Conservation (phyloP, 2,329 filamentous ascomycete species). For the Allantophomopsis lycopodina region DNA sequence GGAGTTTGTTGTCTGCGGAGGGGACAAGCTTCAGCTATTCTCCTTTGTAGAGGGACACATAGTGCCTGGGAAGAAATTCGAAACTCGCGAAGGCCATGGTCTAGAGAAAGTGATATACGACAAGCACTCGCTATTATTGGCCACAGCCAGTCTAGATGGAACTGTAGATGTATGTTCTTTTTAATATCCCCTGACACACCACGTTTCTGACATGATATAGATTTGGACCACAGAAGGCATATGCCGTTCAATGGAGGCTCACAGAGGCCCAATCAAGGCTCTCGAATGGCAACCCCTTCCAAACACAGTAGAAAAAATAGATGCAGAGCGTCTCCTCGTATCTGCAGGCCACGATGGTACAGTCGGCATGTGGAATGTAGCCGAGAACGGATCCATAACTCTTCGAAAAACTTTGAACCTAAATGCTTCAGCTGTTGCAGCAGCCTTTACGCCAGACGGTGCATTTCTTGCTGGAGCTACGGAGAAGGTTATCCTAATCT, state of each 20-base stretch:
- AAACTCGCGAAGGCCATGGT: conserved; percentile 36
- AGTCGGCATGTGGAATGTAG: conserved; percentile 48
- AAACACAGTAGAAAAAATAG: conserved; percentile 24
- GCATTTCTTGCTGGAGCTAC: conserved; percentile 49
- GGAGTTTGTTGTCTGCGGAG: conserved; percentile 45
- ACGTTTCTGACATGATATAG: conserved; percentile 24
- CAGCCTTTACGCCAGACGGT: conserved; percentile 50
- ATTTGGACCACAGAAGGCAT: conserved; percentile 30
- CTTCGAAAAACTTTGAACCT: conserved; percentile 44
- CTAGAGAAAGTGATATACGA: conserved; percentile 45
- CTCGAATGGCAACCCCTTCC: conserved; percentile 47
- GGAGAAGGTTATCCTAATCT: conserved; percentile 43
- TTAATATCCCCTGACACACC: conserved; percentile 2
- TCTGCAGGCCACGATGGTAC: conserved; percentile 50
- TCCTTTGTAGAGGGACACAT: conserved; percentile 32
- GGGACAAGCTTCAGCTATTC: conserved; percentile 35
- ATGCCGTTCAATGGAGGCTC: conserved; percentile 40
- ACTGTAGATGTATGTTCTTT: conserved; percentile 40
- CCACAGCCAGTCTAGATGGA: conserved; percentile 46
- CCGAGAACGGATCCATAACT: conserved; percentile 32
- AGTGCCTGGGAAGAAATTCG: conserved; percentile 30
- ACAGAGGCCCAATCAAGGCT: conserved; percentile 41
- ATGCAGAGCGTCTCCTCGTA: conserved; percentile 32
- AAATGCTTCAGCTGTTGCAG: conserved; percentile 38
- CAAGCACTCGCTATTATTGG: conserved; percentile 33